Conservation (phyloP, 2,329 filamentous ascomycete species). For the Lasiodiplodia sp. region DNA sequence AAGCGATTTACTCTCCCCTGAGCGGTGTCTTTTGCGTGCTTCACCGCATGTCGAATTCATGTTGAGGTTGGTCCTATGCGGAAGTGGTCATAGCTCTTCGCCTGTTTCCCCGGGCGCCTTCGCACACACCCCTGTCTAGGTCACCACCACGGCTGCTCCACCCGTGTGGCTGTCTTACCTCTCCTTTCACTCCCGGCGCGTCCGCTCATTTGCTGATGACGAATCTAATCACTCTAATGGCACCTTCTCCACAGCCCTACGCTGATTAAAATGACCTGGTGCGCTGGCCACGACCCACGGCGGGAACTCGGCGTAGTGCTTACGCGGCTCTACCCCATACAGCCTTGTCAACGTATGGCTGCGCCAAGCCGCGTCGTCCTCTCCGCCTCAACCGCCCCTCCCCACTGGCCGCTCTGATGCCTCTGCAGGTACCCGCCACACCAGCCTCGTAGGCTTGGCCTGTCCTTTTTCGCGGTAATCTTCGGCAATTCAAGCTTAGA, state of each 20-base stretch:
- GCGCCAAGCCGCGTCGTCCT: slow-evolving; percentile 7
- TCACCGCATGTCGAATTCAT: slow-evolving; percentile 1
- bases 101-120: slow-evolving; percentile 11
- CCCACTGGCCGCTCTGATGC: background rate
- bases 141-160: background rate
- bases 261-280: slow-evolving; percentile 18
- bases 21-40: background rate
- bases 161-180: slow-evolving; percentile 3
- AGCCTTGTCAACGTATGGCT: slow-evolving; percentile 14
- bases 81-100: slow-evolving; percentile 6
- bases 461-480: background rate
- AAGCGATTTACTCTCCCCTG: background rate
- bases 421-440: slow-evolving; percentile 22
- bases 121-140: slow-evolving; percentile 6
- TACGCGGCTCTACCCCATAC: slow-evolving; percentile 28
- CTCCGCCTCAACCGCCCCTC: background rate
- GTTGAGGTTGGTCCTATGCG: background rate
- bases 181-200: slow-evolving; percentile 1
- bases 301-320: slow-evolving; percentile 25
- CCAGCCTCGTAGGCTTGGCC: background rate
- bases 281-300: slow-evolving; percentile 10
- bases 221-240: slow-evolving; percentile 17
- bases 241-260: slow-evolving; percentile 23
- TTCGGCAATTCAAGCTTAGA: slow-evolving; percentile 3
- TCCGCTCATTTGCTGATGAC: slow-evolving; percentile 17